A percentile compares a stretch with the other conserved stretches of the same genome.
Evolutionary conservation across 192 early-diverging fungal species (phyloP).

Genomic region (Backusella macrospora): DNA sequence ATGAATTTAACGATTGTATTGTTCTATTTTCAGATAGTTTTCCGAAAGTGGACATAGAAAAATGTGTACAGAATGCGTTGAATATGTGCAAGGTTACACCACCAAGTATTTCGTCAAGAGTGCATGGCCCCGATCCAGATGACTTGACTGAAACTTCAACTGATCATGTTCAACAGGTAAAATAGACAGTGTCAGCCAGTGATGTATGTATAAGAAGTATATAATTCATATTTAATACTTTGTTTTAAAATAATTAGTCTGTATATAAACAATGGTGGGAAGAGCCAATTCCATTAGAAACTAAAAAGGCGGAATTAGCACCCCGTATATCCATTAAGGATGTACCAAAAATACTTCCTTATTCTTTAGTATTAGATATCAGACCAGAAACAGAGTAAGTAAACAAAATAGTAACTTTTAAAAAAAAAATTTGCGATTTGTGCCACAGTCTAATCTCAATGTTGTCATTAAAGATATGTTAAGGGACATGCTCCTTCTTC

Average conservation of each 20-base stretch:
- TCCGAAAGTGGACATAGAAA: constrained; percentile 74
- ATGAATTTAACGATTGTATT: constrained; percentile 73
- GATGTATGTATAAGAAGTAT: background rate
- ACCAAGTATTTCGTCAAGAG: constrained; percentile 51
- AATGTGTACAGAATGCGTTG: constrained; percentile 62
- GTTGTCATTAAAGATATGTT: constrained; percentile 42
- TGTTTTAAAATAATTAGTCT: background rate
- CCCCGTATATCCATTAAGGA: constrained; percentile 59
- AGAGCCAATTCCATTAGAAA: constrained; percentile 48
- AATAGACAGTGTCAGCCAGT: background rate
- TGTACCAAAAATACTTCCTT: constrained; percentile 44
- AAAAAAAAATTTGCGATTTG: background rate
- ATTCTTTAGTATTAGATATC: constrained; percentile 61
- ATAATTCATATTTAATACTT: background rate
- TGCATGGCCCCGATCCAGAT: constrained; percentile 40
- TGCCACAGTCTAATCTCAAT: background rate
- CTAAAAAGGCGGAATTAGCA: constrained; percentile 53
- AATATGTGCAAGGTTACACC: constrained; percentile 72
- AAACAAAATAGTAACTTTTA: background rate
- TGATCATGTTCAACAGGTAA: background rate
- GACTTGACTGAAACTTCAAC: constrained; percentile 7
- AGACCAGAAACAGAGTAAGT: constrained; percentile 57
- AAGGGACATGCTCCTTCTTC: constrained; percentile 59
- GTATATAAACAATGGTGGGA: constrained; percentile 48
- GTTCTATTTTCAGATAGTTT: constrained; percentile 55